Evolutionary conservation across 2,329 filamentous ascomycete genomes (phyloP).

Genomic region (Apiospora rasikravindrae): DNA sequence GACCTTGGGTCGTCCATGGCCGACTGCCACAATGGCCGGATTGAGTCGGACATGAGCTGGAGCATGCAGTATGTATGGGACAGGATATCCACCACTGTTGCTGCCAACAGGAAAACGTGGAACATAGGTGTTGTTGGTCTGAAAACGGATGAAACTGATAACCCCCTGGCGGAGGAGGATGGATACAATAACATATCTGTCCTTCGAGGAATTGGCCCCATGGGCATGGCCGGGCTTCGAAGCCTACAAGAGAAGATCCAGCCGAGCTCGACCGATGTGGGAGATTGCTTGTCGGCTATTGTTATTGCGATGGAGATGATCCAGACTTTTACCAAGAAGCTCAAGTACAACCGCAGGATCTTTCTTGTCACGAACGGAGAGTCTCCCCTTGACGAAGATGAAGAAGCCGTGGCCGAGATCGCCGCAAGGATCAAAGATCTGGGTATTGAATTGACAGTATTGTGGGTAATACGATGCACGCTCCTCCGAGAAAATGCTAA

Average conservation of each 20-base stretch:
- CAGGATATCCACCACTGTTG: conserved; percentile 78
- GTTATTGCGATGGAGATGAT: conserved; percentile 91
- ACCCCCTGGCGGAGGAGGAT: conserved; percentile 67
- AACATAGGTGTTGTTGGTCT: conserved; percentile 82
- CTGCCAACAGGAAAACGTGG: conserved; percentile 72
- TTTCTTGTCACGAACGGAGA: conserved; percentile 84
- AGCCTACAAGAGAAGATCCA: conserved; percentile 67
- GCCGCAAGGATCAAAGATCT: conserved; percentile 74
- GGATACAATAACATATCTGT: conserved; percentile 84
- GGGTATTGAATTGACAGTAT: conserved; percentile 76
- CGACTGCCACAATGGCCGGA: conserved; percentile 70
- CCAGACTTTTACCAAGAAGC: conserved; percentile 74
- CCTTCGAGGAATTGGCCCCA: conserved; percentile 68
- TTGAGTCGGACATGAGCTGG: conserved; percentile 85
- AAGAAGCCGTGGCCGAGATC: conserved; percentile 70
- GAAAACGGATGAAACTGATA: conserved; percentile 77
- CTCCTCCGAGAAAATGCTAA: conserved; percentile 25
- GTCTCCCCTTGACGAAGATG: conserved; percentile 69
- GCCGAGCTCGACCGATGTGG: conserved; percentile 69
- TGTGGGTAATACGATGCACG: conserved; percentile 60
- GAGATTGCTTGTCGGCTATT: conserved; percentile 88
- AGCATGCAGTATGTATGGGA: conserved; percentile 94
- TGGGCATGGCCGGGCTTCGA: conserved; percentile 72
- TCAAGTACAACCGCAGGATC: conserved; percentile 82
- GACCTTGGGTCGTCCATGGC: conserved; percentile 90